These are phyloP conservation scores for Yarrowia galli DNA, from an alignment of 1,139 yeast genomes.

Conservation along the genomic window DNA sequence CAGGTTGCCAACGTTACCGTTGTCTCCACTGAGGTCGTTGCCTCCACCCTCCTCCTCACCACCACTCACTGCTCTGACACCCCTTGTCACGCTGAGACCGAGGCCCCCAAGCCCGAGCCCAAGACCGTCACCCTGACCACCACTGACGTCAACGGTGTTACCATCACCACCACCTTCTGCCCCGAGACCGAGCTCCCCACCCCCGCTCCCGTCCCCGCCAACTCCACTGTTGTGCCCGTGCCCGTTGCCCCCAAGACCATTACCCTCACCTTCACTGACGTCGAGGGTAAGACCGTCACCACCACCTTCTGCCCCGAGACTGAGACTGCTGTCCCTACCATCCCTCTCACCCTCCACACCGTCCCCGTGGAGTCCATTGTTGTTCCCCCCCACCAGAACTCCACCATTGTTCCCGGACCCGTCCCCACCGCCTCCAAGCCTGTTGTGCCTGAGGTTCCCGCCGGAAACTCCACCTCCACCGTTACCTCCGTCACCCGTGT, in stretches of 20 bases:
- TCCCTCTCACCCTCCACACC: constrained; percentile 16
- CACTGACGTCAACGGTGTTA: constrained; percentile 41
- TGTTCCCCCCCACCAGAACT: constrained; percentile 35
- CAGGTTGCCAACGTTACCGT: constrained; percentile 37
- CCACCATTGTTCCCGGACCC: constrained; percentile 29
- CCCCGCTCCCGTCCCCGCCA: constrained; percentile 21
- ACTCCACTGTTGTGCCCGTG: constrained; percentile 11
- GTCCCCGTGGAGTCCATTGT: constrained; percentile 16
- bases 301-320: constrained; percentile 43
- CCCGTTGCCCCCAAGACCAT: constrained; percentile 37
- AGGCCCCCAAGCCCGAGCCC: constrained; percentile 25
- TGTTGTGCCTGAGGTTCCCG: constrained; percentile 36
- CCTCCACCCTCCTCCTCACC: constrained; percentile 35
- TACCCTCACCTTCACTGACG: constrained; percentile 41
- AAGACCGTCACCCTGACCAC: constrained; percentile 41
- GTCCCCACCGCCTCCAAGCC: constrained; percentile 41
- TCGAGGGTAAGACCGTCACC: constrained; percentile 42
- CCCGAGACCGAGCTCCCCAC: constrained; percentile 41
- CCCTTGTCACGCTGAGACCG: constrained; percentile 38
- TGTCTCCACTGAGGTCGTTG: constrained; percentile 7
- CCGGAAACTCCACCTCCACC: constrained; percentile 37
- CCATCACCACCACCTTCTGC: constrained; percentile 43
- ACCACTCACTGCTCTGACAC: constrained; percentile 34
- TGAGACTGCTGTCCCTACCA: constrained; percentile 40
- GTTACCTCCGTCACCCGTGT: constrained; percentile 35